Evolutionary conservation across 2,329 filamentous ascomycete species (phyloP), one percentile per base, ranked within the genome.

Genomic region (Alternaria arborescens): DNA sequence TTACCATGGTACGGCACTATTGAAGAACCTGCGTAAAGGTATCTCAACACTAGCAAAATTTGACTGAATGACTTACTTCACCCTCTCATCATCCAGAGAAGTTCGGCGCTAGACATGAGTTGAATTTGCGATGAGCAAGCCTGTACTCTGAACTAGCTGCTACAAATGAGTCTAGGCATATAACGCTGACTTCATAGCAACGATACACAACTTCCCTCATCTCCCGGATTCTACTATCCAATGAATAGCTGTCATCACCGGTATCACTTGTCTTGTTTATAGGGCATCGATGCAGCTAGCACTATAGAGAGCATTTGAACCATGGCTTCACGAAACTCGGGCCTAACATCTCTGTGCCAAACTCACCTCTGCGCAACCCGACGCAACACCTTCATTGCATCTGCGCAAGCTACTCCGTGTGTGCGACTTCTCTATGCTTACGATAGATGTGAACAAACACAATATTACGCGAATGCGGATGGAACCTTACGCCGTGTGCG

Each of bases 401-500:
- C 24, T 26, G 16, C 26, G 18, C 18, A 24, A 22, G 55, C 16
- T 34, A 41, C 7, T 7, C 43, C 14, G 20, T 26, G 11, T 51
- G 50, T 51, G 55, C 24, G 24, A 20, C 40, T 46, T 26, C 8
- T 32, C 18, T 22, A 42, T 46, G 41, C 47, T 40, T 42, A 46
- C 55, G 18, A 24, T 18, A 47, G 24, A 51, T n/a, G 26, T 44
- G 40, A 42, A 54, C 40, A 18, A 42, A 59, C 22, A 40, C 36
- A 50, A 30, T 51, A 47, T 24, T 24, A 32, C 26, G 43, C 20
- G 20, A 41, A 46, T 36, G 36, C 55, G 53, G 54, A 56, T 61
- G 61, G 32, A 46, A 62, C 62, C 30, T 59, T 40, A 60, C 46
- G 51, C 56, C 40, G 44, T 53, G 22, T 12, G 24, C 34, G 10